Conservation (phyloP, 129 eudicot genomes). For the Tagetes erecta region DNA sequence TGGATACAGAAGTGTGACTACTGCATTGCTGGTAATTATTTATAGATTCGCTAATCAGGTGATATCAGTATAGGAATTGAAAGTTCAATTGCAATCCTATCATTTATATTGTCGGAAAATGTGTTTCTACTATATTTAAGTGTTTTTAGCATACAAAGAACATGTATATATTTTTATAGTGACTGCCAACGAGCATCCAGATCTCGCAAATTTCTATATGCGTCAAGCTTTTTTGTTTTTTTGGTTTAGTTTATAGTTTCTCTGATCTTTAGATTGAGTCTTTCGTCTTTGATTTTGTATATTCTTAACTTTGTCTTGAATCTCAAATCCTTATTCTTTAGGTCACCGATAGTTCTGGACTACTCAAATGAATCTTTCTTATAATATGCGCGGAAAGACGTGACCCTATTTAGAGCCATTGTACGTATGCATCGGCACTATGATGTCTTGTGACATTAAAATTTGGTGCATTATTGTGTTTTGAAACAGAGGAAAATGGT, state of each 20-base stretch:
- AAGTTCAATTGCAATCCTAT: neutral
- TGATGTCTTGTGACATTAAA: neutral
- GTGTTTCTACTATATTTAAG: neutral
- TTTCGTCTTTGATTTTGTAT: no score
- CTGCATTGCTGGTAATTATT: conserved; percentile 56
- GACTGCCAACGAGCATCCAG: no score
- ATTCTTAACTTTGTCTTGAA: no score
- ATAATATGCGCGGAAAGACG: no score
- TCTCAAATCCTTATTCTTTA: no score
- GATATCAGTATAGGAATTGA: neutral
- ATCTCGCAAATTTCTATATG: no score
- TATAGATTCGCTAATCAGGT: neutral
- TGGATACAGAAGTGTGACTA: conserved; percentile 72
- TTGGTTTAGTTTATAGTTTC: no score
- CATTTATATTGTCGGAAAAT: neutral
- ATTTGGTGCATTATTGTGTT: neutral
- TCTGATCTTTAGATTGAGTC: no score
- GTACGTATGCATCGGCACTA: neutral
- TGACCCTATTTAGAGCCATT: no score
- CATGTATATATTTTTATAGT: no score
- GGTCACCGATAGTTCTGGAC: neutral
- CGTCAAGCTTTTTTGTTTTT: no score
- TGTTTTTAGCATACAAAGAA: neutral
- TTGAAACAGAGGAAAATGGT: conserved; percentile 59
- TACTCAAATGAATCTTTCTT: neutral